These are phyloP conservation scores for Quercus glauca DNA, from an alignment of 306 rosid species.

Conservation along the genomic window DNA sequence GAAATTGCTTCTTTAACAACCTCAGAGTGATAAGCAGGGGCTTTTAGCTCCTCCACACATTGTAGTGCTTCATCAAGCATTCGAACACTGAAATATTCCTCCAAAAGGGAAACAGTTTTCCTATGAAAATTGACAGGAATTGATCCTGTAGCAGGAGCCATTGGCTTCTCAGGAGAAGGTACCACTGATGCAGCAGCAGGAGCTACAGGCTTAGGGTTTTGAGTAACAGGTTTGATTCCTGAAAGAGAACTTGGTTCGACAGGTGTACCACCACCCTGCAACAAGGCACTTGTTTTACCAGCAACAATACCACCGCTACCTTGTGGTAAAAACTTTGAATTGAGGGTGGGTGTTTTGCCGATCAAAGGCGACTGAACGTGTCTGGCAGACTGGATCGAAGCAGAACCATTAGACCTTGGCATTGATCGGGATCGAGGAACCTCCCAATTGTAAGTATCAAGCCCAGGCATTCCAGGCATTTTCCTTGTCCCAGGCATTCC, in stretches of 20 bases:
- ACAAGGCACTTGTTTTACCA: constrained; percentile 6
- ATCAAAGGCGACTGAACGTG: no score
- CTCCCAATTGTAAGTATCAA: no score
- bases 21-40: constrained; percentile 20
- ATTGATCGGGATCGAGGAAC: no score
- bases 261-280: constrained; percentile 18
- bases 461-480: no score
- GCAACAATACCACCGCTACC: constrained; percentile 33
- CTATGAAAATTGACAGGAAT: constrained; percentile 17
- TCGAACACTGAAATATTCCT: constrained; percentile 42
- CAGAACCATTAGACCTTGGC: no score
- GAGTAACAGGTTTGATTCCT: constrained; percentile 10
- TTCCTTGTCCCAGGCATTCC: no score
- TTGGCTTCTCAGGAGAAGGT: no score
- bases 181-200: not conserved
- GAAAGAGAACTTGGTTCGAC: not conserved
- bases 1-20: constrained; percentile 35
- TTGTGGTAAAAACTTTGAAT: constrained; percentile 39
- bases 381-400: no score
- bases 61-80: constrained; percentile 42
- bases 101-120: constrained; percentile 38
- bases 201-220: constrained; percentile 14
- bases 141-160: not conserved
- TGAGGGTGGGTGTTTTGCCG: not conserved
- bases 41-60: constrained; percentile 26